These are phyloP conservation scores for Malus hybrid DNA, from an alignment of 331 rosid species.

Conservation along the genomic window DNA sequence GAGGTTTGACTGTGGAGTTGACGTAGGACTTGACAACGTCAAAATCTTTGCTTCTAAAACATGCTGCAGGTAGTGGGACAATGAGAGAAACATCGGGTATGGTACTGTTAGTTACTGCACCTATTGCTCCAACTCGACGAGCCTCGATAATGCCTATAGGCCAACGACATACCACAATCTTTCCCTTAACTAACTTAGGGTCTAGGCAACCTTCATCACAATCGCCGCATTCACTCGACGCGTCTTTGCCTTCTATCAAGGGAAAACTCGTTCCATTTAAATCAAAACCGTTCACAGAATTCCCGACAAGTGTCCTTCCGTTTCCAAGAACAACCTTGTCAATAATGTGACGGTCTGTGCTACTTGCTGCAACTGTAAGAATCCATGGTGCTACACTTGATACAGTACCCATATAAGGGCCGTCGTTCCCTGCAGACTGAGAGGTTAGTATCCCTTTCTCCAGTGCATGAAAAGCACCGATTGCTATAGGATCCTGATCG, in stretches of 20 bases:
- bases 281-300: conserved; percentile 1
- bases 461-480: conserved; percentile 41
- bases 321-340: conserved; percentile 30
- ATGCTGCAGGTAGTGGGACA: background rate
- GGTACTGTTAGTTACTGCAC: background rate
- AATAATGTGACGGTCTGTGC: conserved; percentile 11
- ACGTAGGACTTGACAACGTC: background rate
- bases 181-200: conserved; percentile 10
- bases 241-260: background rate
- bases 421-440: conserved; percentile 24
- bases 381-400: conserved; percentile 25
- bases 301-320: conserved; percentile 3
- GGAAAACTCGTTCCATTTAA: conserved; percentile 18
- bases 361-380: conserved; percentile 18
- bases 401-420: background rate
- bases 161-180: conserved; percentile 8
- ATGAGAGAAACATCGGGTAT: background rate
- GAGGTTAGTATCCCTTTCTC: conserved; percentile 25
- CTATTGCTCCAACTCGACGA: conserved; percentile 2
- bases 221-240: background rate
- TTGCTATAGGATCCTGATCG: background rate
- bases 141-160: background rate
- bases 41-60: background rate
- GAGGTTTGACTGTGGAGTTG: conserved; percentile 1
- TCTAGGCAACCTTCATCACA: background rate